phyloP scores from a whole-genome alignment of 1,139 yeast species.

The Pneumocystis jirovecii region DNA sequence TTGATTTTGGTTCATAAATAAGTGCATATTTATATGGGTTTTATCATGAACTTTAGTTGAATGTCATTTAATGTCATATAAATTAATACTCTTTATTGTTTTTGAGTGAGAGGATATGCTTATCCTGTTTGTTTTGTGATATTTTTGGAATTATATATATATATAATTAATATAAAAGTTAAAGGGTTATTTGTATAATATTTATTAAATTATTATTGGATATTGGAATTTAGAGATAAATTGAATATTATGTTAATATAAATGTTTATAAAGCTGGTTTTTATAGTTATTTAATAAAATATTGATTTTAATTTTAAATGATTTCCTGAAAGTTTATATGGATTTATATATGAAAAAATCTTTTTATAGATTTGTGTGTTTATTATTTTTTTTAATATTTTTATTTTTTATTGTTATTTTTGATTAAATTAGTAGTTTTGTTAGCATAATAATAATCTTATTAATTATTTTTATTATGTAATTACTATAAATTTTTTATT shows the following conservation, averaged over 20 bases:
- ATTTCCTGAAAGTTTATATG: no score
- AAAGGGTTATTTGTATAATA: not conserved
- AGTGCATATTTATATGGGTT: not conserved
- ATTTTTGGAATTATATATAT: not conserved
- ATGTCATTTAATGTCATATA: no score
- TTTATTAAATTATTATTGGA: not conserved
- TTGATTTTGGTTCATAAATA: not conserved
- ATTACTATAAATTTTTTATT: no score
- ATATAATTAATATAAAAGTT: not conserved
- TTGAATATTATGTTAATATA: not conserved
- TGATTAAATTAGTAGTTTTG: no score
- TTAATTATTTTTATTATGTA: no score
- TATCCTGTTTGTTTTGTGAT: not conserved
- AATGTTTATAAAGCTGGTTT: not conserved
- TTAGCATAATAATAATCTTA: no score
- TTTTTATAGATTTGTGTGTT: no score
- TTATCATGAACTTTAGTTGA: not conserved
- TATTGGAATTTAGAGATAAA: not conserved
- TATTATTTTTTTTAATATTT: no score
- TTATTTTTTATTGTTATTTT: no score
- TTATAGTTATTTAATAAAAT: not conserved
- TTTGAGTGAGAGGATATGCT: not conserved
- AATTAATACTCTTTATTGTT: not conserved
- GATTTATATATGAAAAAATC: no score
- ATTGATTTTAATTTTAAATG: no score